phyloP scores from a whole-genome alignment of 2,329 filamentous ascomycete genomes.

The Rhytidhysteron rufulum region DNA sequence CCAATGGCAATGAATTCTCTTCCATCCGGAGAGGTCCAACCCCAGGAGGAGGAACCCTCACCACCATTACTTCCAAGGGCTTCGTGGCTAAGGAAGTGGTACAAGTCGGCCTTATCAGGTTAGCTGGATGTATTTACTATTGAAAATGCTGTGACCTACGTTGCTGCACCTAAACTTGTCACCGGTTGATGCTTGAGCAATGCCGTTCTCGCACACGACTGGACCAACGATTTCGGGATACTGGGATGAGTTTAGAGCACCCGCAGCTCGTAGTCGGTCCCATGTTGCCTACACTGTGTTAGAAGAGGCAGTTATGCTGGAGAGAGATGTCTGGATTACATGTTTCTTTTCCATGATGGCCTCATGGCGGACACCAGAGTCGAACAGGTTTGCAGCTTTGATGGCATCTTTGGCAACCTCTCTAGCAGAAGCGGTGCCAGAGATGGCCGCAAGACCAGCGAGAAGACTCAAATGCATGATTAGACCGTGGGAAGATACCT shows the following conservation, averaged over 20 bases:
- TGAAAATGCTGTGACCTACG: constrained; percentile 15
- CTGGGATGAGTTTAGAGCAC: constrained; percentile 29
- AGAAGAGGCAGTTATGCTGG: neutral
- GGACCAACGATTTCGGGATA: constrained; percentile 33
- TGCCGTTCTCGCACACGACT: constrained; percentile 34
- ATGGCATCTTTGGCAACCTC: constrained; percentile 7
- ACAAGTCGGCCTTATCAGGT: constrained; percentile 47
- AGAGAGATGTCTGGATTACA: too few species aligned
- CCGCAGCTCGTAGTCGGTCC: constrained; percentile 29
- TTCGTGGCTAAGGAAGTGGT: constrained; percentile 54
- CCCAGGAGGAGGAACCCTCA: constrained; percentile 49
- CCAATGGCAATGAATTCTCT: constrained; percentile 55
- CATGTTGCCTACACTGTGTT: constrained; percentile 29
- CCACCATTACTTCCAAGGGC: constrained; percentile 48
- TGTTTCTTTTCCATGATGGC: constrained; percentile 20
- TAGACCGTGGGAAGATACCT: neutral
- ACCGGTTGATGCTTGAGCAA: constrained; percentile 25
- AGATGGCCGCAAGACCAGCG: constrained; percentile 3
- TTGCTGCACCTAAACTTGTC: constrained; percentile 39
- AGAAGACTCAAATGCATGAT: neutral
- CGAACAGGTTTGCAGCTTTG: constrained; percentile 14
- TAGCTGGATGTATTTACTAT: neutral
- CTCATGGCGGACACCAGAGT: constrained; percentile 18
- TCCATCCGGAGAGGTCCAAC: constrained; percentile 50
- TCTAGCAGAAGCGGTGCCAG: constrained; percentile 3